Evolutionary conservation across 2,329 filamentous ascomycete genomes (phyloP), one percentile per base, ranked within the genome.

Genomic region (Scleromitrula shiraiana): DNA sequence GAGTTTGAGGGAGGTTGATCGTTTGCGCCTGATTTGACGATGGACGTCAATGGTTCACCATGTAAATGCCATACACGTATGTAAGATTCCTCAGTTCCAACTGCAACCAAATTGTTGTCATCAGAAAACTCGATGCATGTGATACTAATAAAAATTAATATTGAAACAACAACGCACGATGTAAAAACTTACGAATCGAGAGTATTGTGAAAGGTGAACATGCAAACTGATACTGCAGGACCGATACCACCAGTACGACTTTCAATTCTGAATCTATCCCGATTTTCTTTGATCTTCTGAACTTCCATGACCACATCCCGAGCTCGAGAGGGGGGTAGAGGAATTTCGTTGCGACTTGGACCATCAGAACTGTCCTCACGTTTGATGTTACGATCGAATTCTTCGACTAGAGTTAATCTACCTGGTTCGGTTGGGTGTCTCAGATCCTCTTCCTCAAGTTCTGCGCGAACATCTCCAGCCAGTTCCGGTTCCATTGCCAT

Each of bases 151-250:
- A 50, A 56, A 36, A 33, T 59, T 32, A 46, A 41, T n/a, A 51
- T 19, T 23, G 6, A 15, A 6, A 20, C 40, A 8, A 51, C 48
- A 45, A n/a, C 14, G 5, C n/a, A 37, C 2, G 14, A 2, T 14
- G 2, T 17, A 17, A 66, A 7, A 4, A 46, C 79, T 71, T 70
- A 90, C 88, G 81, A 85, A 66, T 95, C 89, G 54, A 89, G 83
- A 0, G 88, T 95, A 66, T 98, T 98, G 71, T 98, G 93, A 62
- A 97, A 95, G 0, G 93, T 98, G 65, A 94, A 96, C 86, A 97
- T 97, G 72, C 88, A 93, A 20, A 94, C 83, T 60, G 89, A 95
- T 51, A 96, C 75, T 22, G 83, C 82, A 46, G 88, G 80, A 12
- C 90, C 88, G 42, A 90, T 77, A 7, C 90, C 91, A 14, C 88